phyloP scores from a whole-genome alignment of 805 yeast genomes.

The Candida incommunis region DNA sequence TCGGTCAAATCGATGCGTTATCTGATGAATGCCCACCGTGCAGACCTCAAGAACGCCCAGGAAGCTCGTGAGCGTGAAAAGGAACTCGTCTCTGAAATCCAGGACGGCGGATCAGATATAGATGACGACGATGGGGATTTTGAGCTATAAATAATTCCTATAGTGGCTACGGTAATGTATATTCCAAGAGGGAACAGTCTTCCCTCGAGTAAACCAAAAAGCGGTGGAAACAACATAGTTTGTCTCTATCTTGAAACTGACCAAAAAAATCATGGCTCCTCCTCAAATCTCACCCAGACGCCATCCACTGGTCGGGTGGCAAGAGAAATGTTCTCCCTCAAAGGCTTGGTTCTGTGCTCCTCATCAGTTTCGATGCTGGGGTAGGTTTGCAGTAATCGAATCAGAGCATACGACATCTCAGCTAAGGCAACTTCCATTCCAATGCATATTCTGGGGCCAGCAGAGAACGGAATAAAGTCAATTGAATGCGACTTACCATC shows the following conservation, averaged over 20 bases:
- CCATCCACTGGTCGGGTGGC: neutral
- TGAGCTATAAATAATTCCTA: conserved; percentile 16
- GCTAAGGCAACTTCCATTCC: conserved; percentile 35
- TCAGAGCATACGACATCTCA: conserved; percentile 27
- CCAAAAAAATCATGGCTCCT: no score
- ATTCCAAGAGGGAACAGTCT: no score
- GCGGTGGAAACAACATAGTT: no score
- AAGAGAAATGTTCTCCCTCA: neutral
- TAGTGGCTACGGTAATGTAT: no score
- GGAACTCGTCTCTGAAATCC: conserved; percentile 30
- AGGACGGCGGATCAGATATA: conserved; percentile 25
- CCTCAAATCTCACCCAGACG: neutral
- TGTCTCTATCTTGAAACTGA: no score
- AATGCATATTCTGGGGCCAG: conserved; percentile 32
- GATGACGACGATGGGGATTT: conserved; percentile 29
- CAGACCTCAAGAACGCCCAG: conserved; percentile 35
- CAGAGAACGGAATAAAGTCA: conserved; percentile 30
- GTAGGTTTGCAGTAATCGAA: conserved; percentile 22
- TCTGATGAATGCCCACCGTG: conserved; percentile 42
- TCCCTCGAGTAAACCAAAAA: no score
- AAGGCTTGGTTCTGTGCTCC: neutral
- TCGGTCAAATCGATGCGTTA: conserved; percentile 91
- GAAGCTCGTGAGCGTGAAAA: conserved; percentile 45
- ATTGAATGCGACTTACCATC: conserved; percentile 23
- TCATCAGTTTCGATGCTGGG: conserved; percentile 6